These are phyloP conservation scores for Flaveria linearis DNA, from an alignment of 129 eudicot genomes.

Conservation along the genomic window DNA sequence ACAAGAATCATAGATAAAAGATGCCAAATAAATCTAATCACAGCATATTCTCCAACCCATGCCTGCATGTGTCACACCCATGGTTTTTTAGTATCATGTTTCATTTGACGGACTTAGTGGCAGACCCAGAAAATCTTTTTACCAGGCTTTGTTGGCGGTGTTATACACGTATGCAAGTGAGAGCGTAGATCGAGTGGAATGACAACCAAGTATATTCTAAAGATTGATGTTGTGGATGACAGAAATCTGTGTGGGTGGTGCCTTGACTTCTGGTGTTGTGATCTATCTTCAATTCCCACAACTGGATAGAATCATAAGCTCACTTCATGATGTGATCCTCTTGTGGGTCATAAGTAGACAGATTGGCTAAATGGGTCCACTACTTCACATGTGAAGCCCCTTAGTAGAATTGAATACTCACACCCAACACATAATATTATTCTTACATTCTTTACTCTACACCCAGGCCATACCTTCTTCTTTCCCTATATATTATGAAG, in stretches of 20 bases:
- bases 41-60: slow-evolving; percentile 22
- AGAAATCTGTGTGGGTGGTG: slow-evolving; percentile 47
- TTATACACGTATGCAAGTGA: slow-evolving; percentile 32
- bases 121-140: too few species aligned
- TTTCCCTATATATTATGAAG: slow-evolving; percentile 35
- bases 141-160: slow-evolving; percentile 17
- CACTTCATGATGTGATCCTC: slow-evolving; percentile 41
- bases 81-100: slow-evolving; percentile 27
- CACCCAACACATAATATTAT: slow-evolving; percentile 28
- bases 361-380: slow-evolving; percentile 68
- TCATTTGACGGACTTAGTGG: too few species aligned
- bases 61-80: slow-evolving; percentile 49
- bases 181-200: neutral
- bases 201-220: slow-evolving; percentile 55
- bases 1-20: slow-evolving; percentile 37
- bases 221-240: slow-evolving; percentile 62
- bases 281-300: slow-evolving; percentile 47
- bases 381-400: slow-evolving; percentile 56
- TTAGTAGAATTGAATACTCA: slow-evolving; percentile 28
- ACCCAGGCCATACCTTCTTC: slow-evolving; percentile 33
- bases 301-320: slow-evolving; percentile 60
- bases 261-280: slow-evolving; percentile 45
- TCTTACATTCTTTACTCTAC: slow-evolving; percentile 37
- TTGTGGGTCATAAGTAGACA: slow-evolving; percentile 51
- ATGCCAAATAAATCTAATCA: slow-evolving; percentile 15